Base-by-base conservation (phyloP, 768 basidiomycete species). In the Paxillus involutus region DNA sequence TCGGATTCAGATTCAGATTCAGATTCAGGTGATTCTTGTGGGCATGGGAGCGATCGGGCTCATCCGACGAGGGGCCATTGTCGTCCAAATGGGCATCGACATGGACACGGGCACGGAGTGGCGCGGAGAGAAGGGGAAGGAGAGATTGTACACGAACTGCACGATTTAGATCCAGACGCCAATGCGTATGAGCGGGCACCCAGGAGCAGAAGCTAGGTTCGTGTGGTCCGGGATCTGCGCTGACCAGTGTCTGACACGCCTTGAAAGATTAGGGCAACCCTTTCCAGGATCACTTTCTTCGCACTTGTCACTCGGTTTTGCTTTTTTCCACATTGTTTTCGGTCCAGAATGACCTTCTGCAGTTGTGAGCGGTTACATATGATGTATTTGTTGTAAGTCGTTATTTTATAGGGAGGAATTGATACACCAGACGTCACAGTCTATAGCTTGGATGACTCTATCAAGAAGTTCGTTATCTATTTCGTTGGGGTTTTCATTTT, bases 101-200 rank as follows among this genome's bases (percentile, higher is more conserved):
- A 50, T 6, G 36, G 49, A 33, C 54, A 44, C 17, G n/a, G 29
- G 2, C 44, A 56, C 47, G 43, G 49, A 6, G 10, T 33, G 11
- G 9, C 29, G 8, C 52, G 45, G 16, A 51, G 63, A 40, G 56
- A 62, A 8, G 55, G 43, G 6, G 48, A 49, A 13, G 41, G 46
- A 5, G 52, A 48, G 4, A 49, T 45, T 19, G 43, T 70, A 11
- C 64, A 71, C 24, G 59, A 63, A 47, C 56, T 57, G 11, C 39
- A 53, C 35, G 49, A 53, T 4, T 55, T 48, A 6, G 57, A 52
- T 8, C 57, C 67, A 17, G 71, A 75, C 36, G 65, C 65, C 19
- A 84, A 84, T 60, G 80, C 80, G 0, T 84, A 84, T 57, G 83
- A 84, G 63, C 71, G 60, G 29, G 57, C 73, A 66, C 44, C 68